A percentile compares a stretch with the other conserved stretches of the same genome.
Conservation (phyloP, 1,284 basidiomycete genomes). For the Leccinum insolens region DNA sequence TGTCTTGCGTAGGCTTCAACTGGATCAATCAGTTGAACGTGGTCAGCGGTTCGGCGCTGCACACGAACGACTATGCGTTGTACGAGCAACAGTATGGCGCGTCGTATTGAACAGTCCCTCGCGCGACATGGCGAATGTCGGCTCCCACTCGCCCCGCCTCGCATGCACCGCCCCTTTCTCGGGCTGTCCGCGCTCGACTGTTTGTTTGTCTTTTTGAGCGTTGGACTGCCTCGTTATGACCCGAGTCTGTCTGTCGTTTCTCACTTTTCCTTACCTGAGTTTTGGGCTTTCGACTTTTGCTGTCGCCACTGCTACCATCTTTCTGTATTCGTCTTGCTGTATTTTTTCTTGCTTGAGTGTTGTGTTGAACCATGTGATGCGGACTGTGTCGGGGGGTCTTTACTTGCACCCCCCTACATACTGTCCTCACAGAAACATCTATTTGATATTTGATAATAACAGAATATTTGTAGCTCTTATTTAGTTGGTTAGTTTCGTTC, state of each 20-base stretch:
- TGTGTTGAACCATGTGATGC: neutral
- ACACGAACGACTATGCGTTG: conserved; percentile 33
- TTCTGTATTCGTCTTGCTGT: neutral
- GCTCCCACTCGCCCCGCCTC: neutral
- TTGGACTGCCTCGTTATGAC: neutral
- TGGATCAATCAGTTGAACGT: conserved; percentile 43
- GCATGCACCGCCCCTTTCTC: neutral
- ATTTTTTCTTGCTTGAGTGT: neutral
- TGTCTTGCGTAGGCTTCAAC: conserved; percentile 36
- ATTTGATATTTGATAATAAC: neutral
- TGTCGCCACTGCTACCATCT: neutral
- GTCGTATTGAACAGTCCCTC: neutral
- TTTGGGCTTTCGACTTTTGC: neutral
- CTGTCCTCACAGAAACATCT: neutral
- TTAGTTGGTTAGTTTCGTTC: neutral
- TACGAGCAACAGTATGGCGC: conserved; percentile 27
- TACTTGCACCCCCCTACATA: neutral
- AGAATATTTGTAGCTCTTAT: neutral
- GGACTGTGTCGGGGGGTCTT: neutral
- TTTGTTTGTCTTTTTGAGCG: neutral
- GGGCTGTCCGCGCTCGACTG: neutral
- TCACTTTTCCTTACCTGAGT: neutral
- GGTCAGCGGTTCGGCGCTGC: conserved; percentile 13
- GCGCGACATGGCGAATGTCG: neutral
- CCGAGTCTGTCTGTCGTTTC: neutral